These are phyloP conservation scores for Boletus huronensis DNA, from an alignment of 768 basidiomycete species.

Conservation along the genomic window DNA sequence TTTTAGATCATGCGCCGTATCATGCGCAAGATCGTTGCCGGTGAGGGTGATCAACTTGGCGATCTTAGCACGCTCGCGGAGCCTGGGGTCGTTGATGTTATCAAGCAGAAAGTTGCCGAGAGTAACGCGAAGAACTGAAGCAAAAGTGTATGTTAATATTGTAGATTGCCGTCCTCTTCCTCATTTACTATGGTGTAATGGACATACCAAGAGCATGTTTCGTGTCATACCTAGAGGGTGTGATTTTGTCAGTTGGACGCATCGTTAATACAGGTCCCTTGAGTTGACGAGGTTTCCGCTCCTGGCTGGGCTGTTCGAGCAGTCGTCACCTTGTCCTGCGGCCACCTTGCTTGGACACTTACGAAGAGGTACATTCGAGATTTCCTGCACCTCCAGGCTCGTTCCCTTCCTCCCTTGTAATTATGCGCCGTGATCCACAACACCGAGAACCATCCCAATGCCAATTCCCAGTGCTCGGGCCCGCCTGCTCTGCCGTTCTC, in stretches of 20 bases:
- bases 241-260: not conserved
- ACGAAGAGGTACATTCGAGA: not conserved
- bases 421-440: too few relatives aligned
- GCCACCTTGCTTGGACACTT: not conserved
- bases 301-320: not conserved
- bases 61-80: slow-evolving; percentile 94
- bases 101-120: slow-evolving; percentile 74
- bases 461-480: too few relatives aligned
- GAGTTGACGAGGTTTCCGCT: not conserved
- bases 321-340: not conserved
- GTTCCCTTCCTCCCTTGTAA: too few relatives aligned
- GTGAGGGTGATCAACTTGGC: slow-evolving; percentile 93
- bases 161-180: not conserved
- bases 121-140: slow-evolving; percentile 20
- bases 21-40: slow-evolving; percentile 93
- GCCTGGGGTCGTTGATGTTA: slow-evolving; percentile 77
- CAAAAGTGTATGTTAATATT: not conserved
- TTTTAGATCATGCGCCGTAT: slow-evolving; percentile 87
- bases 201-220: not conserved
- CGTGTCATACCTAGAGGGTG: not conserved
- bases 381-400: too few relatives aligned
- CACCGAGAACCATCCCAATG: too few relatives aligned
- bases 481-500: too few relatives aligned
- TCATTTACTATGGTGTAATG: not conserved
- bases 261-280: not conserved